Conservation (phyloP, 768 basidiomycete species). For the Auriscalpium vulgare region DNA sequence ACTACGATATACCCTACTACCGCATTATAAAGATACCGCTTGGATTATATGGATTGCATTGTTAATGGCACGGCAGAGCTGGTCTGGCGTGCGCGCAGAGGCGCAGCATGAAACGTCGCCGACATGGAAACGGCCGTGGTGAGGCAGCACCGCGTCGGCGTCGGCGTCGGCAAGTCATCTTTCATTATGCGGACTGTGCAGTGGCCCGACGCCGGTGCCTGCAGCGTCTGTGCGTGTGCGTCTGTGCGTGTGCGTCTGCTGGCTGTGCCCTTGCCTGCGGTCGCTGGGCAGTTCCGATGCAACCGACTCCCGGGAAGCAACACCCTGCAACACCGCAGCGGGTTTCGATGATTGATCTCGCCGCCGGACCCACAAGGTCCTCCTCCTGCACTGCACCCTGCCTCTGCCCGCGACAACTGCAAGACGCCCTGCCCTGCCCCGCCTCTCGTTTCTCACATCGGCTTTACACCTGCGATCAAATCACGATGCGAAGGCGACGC, state of each 20-base stretch:
- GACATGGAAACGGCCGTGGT: neutral
- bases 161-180: neutral
- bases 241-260: no score
- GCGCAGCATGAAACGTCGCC: neutral
- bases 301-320: neutral
- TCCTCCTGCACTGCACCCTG: neutral
- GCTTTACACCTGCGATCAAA: neutral
- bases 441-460: no score
- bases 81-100: neutral
- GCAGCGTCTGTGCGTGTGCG: neutral
- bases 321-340: neutral
- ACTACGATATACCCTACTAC: neutral
- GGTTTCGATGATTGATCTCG: neutral
- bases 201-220: neutral
- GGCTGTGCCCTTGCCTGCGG: neutral
- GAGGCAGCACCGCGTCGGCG: neutral
- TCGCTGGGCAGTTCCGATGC: neutral
- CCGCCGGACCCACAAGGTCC: neutral
- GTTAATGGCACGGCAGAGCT: neutral
- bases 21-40: neutral
- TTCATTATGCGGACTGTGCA: neutral
- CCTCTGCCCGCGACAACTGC: neutral
- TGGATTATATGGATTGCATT: neutral
- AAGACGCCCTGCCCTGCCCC: neutral
- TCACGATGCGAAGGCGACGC: neutral